Conservation (phyloP, 768 basidiomycete genomes). For the Tulasnella sp. region DNA sequence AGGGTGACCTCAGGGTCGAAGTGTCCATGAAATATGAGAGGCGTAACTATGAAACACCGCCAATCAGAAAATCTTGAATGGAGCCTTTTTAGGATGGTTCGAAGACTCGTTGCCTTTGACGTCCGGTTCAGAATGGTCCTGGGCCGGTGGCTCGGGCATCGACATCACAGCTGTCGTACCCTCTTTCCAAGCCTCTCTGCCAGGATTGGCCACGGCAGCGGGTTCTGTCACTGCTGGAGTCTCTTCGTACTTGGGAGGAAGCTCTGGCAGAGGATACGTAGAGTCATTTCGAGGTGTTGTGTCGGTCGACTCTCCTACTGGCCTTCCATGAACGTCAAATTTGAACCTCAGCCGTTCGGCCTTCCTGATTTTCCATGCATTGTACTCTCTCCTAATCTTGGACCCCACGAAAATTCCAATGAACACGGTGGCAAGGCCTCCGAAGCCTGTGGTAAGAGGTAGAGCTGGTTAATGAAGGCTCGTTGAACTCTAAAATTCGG, state of each 20-base stretch:
- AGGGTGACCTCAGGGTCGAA: neutral
- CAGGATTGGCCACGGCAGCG: neutral
- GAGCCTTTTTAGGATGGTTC: neutral
- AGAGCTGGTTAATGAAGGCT: neutral
- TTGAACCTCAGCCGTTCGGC: neutral
- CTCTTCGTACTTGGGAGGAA: slow-evolving; percentile 4
- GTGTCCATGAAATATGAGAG: neutral
- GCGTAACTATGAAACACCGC: neutral
- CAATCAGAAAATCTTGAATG: slow-evolving; percentile 10
- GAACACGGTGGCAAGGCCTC: neutral
- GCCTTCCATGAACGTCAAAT: neutral
- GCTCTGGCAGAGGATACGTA: neutral
- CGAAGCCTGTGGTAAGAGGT: neutral
- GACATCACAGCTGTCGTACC: neutral
- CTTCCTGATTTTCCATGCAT: neutral
- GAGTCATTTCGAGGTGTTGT: neutral
- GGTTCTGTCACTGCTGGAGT: neutral
- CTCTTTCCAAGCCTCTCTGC: neutral
- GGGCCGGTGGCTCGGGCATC: neutral
- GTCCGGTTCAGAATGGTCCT: neutral
- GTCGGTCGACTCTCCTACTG: neutral
- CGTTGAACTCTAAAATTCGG: neutral
- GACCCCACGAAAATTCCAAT: neutral
- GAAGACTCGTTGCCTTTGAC: neutral
- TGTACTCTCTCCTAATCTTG: neutral